Conservation (phyloP, 202 grass and related monocot genomes). For the Carex arenaria region DNA sequence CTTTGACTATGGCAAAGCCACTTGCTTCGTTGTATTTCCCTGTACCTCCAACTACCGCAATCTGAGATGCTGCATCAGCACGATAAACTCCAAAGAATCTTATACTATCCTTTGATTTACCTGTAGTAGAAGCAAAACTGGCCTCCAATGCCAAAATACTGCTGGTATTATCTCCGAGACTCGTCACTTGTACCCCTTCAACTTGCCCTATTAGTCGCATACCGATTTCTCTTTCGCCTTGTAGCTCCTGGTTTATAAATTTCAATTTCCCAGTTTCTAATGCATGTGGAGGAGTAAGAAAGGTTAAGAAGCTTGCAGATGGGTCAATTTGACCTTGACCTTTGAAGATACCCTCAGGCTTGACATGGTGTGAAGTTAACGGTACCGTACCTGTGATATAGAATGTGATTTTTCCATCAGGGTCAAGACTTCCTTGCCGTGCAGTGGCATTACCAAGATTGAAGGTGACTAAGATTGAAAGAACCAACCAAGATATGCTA, state of each 20-base stretch:
- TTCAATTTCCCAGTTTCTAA: conserved; percentile 36
- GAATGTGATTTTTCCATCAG: conserved; percentile 11
- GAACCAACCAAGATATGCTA: neutral
- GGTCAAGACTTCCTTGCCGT: neutral
- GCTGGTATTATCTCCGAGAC: conserved; percentile 29
- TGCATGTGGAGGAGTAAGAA: conserved; percentile 29
- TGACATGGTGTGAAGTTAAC: neutral
- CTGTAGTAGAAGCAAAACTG: conserved; percentile 25
- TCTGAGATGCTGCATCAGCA: conserved; percentile 29
- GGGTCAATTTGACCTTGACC: conserved; percentile 26
- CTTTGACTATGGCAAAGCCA: conserved; percentile 46
- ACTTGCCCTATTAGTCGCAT: conserved; percentile 37
- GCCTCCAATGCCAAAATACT: conserved; percentile 59
- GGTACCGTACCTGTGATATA: neutral
- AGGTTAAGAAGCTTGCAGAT: conserved; percentile 28
- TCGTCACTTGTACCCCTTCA: conserved; percentile 59
- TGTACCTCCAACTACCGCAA: conserved; percentile 67
- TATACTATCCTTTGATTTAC: conserved; percentile 36
- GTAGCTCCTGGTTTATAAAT: conserved; percentile 47
- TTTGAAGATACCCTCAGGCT: conserved; percentile 27
- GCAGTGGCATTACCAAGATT: neutral
- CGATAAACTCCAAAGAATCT: conserved; percentile 62
- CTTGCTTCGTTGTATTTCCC: conserved; percentile 40
- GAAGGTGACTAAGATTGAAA: conserved; percentile 20
- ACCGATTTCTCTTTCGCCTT: conserved; percentile 36